phyloP scores from a whole-genome alignment of 2,329 filamentous ascomycete genomes.

The Verticillium nubilum region DNA sequence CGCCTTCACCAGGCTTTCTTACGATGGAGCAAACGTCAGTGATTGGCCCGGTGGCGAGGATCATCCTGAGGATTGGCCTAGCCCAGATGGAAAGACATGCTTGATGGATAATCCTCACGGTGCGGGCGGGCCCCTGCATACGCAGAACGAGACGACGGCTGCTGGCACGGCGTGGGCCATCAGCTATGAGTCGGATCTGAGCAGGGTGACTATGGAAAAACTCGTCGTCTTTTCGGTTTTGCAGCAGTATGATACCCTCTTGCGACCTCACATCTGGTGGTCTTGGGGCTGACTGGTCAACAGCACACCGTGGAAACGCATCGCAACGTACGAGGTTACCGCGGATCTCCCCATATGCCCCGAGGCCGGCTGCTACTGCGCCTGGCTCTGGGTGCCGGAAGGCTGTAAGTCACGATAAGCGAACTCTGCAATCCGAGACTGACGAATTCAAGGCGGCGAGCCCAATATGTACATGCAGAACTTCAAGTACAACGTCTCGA shows the following conservation, averaged over 20 bases:
- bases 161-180: conserved; percentile 45
- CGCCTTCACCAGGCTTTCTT: conserved; percentile 40
- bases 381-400: conserved; percentile 24
- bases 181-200: conserved; percentile 40
- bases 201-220: conserved; percentile 42
- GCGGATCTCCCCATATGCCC: conserved; percentile 20
- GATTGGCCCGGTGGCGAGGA: conserved; percentile 42
- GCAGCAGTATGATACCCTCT: conserved; percentile 28
- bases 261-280: too few species aligned
- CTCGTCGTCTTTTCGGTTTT: conserved; percentile 44
- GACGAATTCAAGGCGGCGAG: conserved; percentile 8
- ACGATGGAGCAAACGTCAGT: conserved; percentile 26
- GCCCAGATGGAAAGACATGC: conserved; percentile 21
- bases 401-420: conserved; percentile 11
- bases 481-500: conserved; percentile 41
- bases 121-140: conserved; percentile 40
- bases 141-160: conserved; percentile 33
- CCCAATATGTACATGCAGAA: conserved; percentile 39
- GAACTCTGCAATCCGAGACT: not conserved
- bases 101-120: conserved; percentile 23
- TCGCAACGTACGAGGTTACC: conserved; percentile 22
- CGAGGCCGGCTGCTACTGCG: conserved; percentile 22
- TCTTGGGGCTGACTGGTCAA: too few species aligned
- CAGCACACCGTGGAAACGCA: conserved; percentile 22
- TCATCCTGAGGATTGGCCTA: conserved; percentile 39